These are phyloP conservation scores for Aspergillus ustus DNA, from an alignment of 2,329 filamentous ascomycete species.

Conservation along the genomic window DNA sequence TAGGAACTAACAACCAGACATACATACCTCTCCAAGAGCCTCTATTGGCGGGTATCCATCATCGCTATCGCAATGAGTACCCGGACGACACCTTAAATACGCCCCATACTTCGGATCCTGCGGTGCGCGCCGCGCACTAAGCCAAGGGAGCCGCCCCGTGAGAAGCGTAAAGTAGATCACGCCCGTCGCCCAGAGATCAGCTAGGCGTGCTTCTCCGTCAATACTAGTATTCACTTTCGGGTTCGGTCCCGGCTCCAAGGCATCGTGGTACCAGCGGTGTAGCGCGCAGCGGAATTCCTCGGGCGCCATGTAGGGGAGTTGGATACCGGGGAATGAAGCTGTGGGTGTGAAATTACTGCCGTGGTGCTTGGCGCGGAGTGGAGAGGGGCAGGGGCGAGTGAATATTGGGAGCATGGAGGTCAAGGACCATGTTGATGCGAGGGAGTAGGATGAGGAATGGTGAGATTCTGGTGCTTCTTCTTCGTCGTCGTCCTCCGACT, in stretches of 20 bases:
- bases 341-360: neutral
- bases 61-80: constrained; percentile 21
- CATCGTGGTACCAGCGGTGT: neutral
- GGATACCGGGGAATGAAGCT: neutral
- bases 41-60: constrained; percentile 36
- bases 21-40: constrained; percentile 28
- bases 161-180: constrained; percentile 35
- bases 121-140: constrained; percentile 24
- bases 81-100: constrained; percentile 23
- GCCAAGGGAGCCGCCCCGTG: constrained; percentile 32
- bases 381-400: neutral
- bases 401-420: neutral
- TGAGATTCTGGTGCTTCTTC: neutral
- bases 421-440: neutral
- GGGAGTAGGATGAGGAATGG: neutral
- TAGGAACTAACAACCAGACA: neutral
- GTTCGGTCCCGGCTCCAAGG: too few species aligned
- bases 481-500: neutral
- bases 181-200: constrained; percentile 37
- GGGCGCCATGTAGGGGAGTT: neutral
- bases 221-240: too few species aligned
- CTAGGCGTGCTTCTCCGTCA: constrained; percentile 61
- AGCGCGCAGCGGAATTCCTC: neutral
- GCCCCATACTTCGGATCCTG: constrained; percentile 33
- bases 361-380: neutral